Evolutionary conservation across 2,329 filamentous ascomycete genomes (phyloP).

Genomic region (Penicillium sp.): DNA sequence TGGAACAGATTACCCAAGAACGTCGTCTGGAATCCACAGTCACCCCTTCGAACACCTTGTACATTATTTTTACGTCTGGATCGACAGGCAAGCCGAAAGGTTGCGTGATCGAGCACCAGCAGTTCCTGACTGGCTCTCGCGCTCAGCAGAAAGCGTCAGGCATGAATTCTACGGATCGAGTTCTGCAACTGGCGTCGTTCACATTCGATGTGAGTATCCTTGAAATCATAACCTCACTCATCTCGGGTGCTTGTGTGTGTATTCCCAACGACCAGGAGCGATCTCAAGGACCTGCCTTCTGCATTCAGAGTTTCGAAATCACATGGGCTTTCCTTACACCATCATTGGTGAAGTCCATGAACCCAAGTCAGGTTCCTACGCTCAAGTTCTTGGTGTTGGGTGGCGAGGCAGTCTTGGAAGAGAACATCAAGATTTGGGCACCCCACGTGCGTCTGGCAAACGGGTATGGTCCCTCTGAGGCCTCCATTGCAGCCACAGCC

Average conservation of each 20-base stretch:
- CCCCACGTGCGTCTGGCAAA: neutral
- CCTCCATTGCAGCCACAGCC: neutral
- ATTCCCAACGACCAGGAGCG: conserved; percentile 40
- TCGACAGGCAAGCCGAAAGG: conserved; percentile 16
- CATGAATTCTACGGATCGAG: neutral
- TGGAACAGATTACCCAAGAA: neutral
- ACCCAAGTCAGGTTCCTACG: neutral
- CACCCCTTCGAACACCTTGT: conserved; percentile 1
- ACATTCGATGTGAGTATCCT: conserved; percentile 42
- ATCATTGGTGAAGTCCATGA: conserved; percentile 1
- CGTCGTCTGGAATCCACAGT: neutral
- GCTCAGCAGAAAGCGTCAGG: neutral
- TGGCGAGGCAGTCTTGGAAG: neutral
- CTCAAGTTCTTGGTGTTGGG: neutral
- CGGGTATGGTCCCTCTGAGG: neutral
- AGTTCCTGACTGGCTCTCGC: neutral
- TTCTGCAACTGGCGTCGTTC: conserved; percentile 39
- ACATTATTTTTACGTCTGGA: conserved; percentile 14
- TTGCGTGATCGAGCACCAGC: conserved; percentile 5
- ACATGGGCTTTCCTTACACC: conserved; percentile 6
- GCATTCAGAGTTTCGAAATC: neutral
- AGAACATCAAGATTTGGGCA: neutral
- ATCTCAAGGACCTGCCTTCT: conserved; percentile 2
- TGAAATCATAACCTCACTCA: conserved; percentile 30
- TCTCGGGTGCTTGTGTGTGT: conserved; percentile 42